These are phyloP conservation scores for Trichoderma virens DNA, from an alignment of 495 filamentous ascomycete genomes.

Conservation along the genomic window DNA sequence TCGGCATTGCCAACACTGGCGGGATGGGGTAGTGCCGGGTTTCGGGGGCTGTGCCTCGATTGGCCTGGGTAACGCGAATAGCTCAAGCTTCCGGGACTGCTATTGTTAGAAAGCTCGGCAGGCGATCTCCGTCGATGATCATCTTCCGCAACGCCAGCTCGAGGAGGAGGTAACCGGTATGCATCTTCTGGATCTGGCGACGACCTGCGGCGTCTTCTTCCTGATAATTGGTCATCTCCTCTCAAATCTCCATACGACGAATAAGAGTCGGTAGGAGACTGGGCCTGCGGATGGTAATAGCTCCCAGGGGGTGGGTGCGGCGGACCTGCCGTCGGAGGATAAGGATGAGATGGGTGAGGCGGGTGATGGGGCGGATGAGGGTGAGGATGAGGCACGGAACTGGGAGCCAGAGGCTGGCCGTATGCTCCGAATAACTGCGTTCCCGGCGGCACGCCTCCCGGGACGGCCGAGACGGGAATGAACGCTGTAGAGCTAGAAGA, in stretches of 20 bases:
- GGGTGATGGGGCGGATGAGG: background rate
- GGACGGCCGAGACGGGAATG: conserved; percentile 39
- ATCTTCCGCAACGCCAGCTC: conserved; percentile 30
- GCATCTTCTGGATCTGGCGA: conserved; percentile 30
- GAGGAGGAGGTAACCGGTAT: conserved; percentile 38
- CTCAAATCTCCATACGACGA: conserved; percentile 19
- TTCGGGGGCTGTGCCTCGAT: conserved; percentile 14
- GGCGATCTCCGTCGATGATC: conserved; percentile 40
- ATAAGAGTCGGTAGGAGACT: conserved; percentile 26
- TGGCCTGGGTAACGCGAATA: conserved; percentile 20
- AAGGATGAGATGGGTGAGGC: conserved; percentile 14
- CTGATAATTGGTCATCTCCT: conserved; percentile 16
- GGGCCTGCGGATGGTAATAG: conserved; percentile 30
- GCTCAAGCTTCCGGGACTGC: conserved; percentile 20
- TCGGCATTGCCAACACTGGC: conserved; percentile 15
- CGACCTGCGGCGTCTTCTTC: conserved; percentile 27
- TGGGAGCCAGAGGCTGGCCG: conserved; percentile 35
- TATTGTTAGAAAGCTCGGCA: conserved; percentile 26
- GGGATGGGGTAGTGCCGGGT: conserved; percentile 14
- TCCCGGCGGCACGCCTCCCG: conserved; percentile 40
- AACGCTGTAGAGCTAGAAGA: conserved; percentile 40
- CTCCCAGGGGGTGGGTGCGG: conserved; percentile 21
- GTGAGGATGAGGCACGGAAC: conserved; percentile 3
- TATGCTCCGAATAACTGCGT: conserved; percentile 42
- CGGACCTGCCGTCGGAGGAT: conserved; percentile 14